These are phyloP conservation scores for Rubia tinctorum DNA, from an alignment of 305 asterid genomes.

Conservation along the genomic window DNA sequence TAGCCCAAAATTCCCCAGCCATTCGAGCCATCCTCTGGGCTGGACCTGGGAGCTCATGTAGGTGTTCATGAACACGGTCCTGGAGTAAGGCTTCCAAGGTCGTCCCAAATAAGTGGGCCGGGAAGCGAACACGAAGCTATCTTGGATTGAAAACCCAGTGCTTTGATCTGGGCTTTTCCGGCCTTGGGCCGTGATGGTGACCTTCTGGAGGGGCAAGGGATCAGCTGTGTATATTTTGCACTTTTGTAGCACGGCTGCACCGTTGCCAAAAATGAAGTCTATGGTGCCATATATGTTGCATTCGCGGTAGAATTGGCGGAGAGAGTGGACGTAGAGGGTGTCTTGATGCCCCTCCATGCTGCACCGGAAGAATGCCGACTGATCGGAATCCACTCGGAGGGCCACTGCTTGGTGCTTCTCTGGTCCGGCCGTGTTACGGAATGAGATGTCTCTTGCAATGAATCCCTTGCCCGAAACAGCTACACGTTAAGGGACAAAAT, in stretches of 20 bases:
- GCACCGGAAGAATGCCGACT: slow-evolving; percentile 82
- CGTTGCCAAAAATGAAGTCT: slow-evolving; percentile 90
- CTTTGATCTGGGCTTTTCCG: slow-evolving; percentile 75
- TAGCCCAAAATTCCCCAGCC: slow-evolving; percentile 75
- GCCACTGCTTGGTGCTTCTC: slow-evolving; percentile 79
- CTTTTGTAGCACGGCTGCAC: slow-evolving; percentile 80
- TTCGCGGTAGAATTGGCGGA: slow-evolving; percentile 85
- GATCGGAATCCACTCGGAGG: slow-evolving; percentile 82
- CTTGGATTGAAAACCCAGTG: slow-evolving; percentile 77
- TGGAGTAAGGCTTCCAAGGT: slow-evolving; percentile 74
- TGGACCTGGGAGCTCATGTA: slow-evolving; percentile 76
- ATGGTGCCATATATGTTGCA: slow-evolving; percentile 82
- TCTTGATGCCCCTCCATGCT: slow-evolving; percentile 93
- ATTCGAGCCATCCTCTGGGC: slow-evolving; percentile 87
- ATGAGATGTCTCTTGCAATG: slow-evolving; percentile 80
- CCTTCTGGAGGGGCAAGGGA: slow-evolving; percentile 77
- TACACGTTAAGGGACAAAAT: slow-evolving; percentile 6
- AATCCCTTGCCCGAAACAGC: slow-evolving; percentile 93
- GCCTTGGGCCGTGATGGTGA: slow-evolving; percentile 85
- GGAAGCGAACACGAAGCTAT: slow-evolving; percentile 58
- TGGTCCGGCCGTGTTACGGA: slow-evolving; percentile 92
- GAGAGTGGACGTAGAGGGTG: slow-evolving; percentile 89
- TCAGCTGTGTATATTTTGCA: slow-evolving; percentile 62
- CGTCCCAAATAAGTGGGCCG: slow-evolving; percentile 73
- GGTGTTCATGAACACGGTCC: slow-evolving; percentile 69